These are phyloP conservation scores for Zygotorulaspora sp. DNA, from an alignment of 805 yeast genomes.

Conservation along the genomic window DNA sequence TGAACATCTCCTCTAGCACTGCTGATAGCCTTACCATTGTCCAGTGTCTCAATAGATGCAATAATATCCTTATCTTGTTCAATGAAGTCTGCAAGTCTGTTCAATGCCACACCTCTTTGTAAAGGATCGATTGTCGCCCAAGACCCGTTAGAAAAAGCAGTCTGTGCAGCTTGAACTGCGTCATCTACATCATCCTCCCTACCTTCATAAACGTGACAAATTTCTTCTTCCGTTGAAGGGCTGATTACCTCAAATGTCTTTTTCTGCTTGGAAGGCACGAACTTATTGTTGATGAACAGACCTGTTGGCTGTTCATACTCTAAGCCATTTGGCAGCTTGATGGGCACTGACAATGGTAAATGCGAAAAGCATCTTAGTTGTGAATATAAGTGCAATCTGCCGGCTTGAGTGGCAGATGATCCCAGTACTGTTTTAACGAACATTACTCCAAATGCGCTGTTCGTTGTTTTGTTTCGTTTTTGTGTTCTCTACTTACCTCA, in stretches of 20 bases:
- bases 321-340: conserved; percentile 70
- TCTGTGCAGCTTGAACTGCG: conserved; percentile 83
- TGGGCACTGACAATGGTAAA: conserved; percentile 42
- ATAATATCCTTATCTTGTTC: conserved; percentile 67
- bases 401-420: conserved; percentile 8
- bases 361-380: conserved; percentile 33
- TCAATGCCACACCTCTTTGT: conserved; percentile 56
- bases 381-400: conserved; percentile 5
- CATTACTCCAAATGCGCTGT: no score
- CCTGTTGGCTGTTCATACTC: conserved; percentile 78
- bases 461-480: not conserved
- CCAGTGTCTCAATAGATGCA: conserved; percentile 79
- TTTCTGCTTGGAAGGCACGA: conserved; percentile 55
- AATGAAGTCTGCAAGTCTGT: conserved; percentile 71
- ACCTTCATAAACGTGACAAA: conserved; percentile 70
- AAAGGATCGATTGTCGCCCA: conserved; percentile 74
- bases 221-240: conserved; percentile 71
- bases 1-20: conserved; percentile 74
- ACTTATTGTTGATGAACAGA: conserved; percentile 74
- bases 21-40: conserved; percentile 79
- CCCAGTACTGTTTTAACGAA: not conserved
- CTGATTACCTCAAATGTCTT: conserved; percentile 58
- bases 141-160: conserved; percentile 70
- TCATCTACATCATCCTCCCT: conserved; percentile 70
- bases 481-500: not conserved